These are phyloP conservation scores for Stachybotrys elegans DNA, from an alignment of 2,329 filamentous ascomycete genomes.

Conservation along the genomic window DNA sequence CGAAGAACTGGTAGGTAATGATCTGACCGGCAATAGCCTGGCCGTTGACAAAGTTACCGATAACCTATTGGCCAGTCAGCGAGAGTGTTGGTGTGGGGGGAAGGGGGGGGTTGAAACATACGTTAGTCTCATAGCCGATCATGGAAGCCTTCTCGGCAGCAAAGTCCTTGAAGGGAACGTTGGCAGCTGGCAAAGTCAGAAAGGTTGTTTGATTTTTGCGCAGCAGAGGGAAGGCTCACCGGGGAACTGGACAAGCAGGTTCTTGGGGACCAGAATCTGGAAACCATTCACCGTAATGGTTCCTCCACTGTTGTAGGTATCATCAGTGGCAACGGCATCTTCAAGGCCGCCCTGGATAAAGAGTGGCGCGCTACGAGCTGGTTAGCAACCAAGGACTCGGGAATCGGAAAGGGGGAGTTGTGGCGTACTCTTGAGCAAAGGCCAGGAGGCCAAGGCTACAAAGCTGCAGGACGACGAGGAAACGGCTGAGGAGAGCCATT, in stretches of 20 bases:
- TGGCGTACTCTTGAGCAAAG: not conserved
- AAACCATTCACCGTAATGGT: slow-evolving; percentile 39
- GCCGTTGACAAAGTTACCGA: slow-evolving; percentile 30
- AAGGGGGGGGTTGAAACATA: slow-evolving; percentile 9
- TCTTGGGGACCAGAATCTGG: slow-evolving; percentile 40
- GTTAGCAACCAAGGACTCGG: no score
- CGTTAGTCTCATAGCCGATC: slow-evolving; percentile 28
- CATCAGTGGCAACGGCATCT: slow-evolving; percentile 24
- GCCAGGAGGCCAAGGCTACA: not conserved
- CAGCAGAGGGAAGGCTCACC: no score
- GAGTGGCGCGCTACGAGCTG: slow-evolving; percentile 16
- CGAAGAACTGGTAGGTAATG: slow-evolving; percentile 26
- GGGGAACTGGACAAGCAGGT: slow-evolving; percentile 42
- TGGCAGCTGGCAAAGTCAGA: no score
- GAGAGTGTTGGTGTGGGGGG: no score
- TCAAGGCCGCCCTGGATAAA: slow-evolving; percentile 27
- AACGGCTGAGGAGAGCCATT: no score
- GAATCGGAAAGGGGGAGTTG: no score
- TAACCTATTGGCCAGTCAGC: slow-evolving; percentile 18
- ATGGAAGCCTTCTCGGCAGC: slow-evolving; percentile 23
- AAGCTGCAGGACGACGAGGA: not conserved
- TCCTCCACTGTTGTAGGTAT: slow-evolving; percentile 40
- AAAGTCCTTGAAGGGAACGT: slow-evolving; percentile 36
- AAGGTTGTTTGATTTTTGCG: no score
- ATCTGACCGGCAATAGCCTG: slow-evolving; percentile 26